Conservation (phyloP, 352 stramenopile species). For the Globisporangium perplexum region DNA sequence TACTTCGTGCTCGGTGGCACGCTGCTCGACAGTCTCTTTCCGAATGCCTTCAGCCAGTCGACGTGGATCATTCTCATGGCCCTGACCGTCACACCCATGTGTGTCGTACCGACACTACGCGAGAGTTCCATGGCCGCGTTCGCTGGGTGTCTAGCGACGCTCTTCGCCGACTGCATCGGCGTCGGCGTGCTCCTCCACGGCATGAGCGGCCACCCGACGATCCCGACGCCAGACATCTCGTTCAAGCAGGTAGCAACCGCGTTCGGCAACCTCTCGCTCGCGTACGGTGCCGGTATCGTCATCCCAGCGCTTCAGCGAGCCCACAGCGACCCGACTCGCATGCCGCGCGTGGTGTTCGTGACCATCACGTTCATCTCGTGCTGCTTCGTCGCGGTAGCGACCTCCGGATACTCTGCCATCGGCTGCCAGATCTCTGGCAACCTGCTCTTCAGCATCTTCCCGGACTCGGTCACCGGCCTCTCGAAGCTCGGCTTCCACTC, state of each 20-base stretch:
- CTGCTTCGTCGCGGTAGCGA: too few relatives aligned
- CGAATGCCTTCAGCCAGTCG: slow-evolving; percentile 30
- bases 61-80: slow-evolving; percentile 41
- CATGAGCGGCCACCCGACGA: slow-evolving; percentile 15
- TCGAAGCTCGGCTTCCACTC: slow-evolving; percentile 20
- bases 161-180: slow-evolving; percentile 22
- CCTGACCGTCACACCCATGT: slow-evolving; percentile 15
- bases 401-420: slow-evolving; percentile 29
- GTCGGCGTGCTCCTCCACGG: slow-evolving; percentile 16
- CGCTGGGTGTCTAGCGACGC: slow-evolving; percentile 16
- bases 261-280: slow-evolving; percentile 25
- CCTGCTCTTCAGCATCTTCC: too few relatives aligned
- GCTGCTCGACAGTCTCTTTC: slow-evolving; percentile 45
- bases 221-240: slow-evolving; percentile 14
- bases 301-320: slow-evolving; percentile 21
- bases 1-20: slow-evolving; percentile 57
- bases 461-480: slow-evolving; percentile 20
- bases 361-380: too few relatives aligned
- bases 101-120: slow-evolving; percentile 18
- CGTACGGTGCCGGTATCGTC: slow-evolving; percentile 23
- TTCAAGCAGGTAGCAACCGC: slow-evolving; percentile 21
- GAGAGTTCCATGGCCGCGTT: slow-evolving; percentile 17
- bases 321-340: slow-evolving; percentile 20
- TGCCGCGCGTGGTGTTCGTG: slow-evolving; percentile 23
- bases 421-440: slow-evolving; percentile 43